Conservation (phyloP, 805 yeast genomes). For the Suhomyces xylopsoci region DNA sequence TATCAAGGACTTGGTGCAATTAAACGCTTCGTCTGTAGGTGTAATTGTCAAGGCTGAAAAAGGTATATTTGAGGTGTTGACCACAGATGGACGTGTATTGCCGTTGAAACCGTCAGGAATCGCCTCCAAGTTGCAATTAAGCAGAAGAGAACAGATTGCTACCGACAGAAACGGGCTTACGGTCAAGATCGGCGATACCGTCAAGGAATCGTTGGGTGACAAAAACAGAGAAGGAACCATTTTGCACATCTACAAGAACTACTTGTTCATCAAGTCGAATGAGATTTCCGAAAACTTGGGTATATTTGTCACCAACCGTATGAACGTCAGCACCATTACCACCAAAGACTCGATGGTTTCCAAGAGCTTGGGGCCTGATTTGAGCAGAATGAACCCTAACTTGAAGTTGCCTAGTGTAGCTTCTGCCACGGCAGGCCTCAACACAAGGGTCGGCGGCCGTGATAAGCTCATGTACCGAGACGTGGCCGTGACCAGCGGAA, state of each 20-base stretch:
- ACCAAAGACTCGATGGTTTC: constrained; percentile 72
- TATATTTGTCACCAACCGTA: constrained; percentile 76
- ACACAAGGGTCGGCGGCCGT: constrained; percentile 62
- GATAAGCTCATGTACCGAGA: constrained; percentile 79
- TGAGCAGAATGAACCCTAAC: constrained; percentile 85
- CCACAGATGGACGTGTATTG: constrained; percentile 75
- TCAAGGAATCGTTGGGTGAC: constrained; percentile 70
- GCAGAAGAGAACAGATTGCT: constrained; percentile 71
- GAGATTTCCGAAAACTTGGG: constrained; percentile 83
- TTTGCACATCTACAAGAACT: constrained; percentile 78
- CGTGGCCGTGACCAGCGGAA: constrained; percentile 85
- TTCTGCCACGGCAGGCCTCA: constrained; percentile 44
- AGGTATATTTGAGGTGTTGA: constrained; percentile 74
- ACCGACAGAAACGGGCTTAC: constrained; percentile 85
- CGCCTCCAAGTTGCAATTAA: constrained; percentile 65
- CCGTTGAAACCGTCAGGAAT: constrained; percentile 79
- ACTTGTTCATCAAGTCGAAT: constrained; percentile 76
- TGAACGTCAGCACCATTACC: constrained; percentile 77
- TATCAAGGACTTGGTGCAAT: constrained; percentile 83
- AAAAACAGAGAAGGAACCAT: constrained; percentile 81
- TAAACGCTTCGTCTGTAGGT: constrained; percentile 84
- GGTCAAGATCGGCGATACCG: constrained; percentile 86
- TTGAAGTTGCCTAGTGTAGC: constrained; percentile 53
- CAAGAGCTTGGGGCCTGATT: constrained; percentile 57
- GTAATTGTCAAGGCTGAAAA: constrained; percentile 88